These are phyloP conservation scores for Stenocarpella maydis DNA, from an alignment of 2,329 filamentous ascomycete species.

Conservation along the genomic window DNA sequence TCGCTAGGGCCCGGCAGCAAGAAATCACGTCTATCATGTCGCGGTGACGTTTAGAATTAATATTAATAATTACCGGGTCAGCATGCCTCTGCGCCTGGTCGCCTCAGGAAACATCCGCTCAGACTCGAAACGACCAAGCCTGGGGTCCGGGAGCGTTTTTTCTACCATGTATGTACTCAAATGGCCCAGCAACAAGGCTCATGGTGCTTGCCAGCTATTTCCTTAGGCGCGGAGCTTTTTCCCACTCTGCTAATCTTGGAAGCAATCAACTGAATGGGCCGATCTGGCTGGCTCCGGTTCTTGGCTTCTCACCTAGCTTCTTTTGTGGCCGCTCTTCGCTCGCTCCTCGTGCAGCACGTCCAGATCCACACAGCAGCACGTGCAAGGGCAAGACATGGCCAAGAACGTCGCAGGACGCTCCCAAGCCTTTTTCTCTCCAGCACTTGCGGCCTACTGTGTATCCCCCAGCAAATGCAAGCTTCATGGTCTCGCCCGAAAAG, in stretches of 20 bases:
- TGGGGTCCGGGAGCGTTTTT: slow-evolving; percentile 19
- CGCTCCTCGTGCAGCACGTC: slow-evolving; percentile 9
- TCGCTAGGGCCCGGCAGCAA: not conserved
- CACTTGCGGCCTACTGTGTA: not conserved
- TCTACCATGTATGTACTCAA: not conserved
- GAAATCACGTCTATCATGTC: not conserved
- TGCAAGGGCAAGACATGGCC: slow-evolving; percentile 8
- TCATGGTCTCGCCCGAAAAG: slow-evolving; percentile 23
- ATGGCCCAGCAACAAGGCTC: too few relatives aligned
- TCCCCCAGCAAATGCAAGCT: slow-evolving; percentile 4
- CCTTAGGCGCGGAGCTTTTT: not conserved
- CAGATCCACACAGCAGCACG: slow-evolving; percentile 17
- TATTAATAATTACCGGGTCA: slow-evolving; percentile 13
- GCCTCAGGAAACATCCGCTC: slow-evolving; percentile 19
- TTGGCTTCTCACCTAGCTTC: slow-evolving; percentile 14
- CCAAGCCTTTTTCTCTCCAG: slow-evolving; percentile 18
- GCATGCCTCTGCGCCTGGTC: slow-evolving; percentile 5
- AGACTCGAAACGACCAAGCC: slow-evolving; percentile 20
- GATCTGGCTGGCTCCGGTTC: slow-evolving; percentile 6
- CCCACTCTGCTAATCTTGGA: slow-evolving; percentile 20
- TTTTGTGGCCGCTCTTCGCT: not conserved
- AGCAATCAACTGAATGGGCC: slow-evolving; percentile 11
- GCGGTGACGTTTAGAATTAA: not conserved
- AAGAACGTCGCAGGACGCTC: slow-evolving; percentile 12
- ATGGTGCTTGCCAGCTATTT: not conserved